Conservation (phyloP, 371 early-diverging fungal genomes). For the Zancudomyces culisetae region DNA sequence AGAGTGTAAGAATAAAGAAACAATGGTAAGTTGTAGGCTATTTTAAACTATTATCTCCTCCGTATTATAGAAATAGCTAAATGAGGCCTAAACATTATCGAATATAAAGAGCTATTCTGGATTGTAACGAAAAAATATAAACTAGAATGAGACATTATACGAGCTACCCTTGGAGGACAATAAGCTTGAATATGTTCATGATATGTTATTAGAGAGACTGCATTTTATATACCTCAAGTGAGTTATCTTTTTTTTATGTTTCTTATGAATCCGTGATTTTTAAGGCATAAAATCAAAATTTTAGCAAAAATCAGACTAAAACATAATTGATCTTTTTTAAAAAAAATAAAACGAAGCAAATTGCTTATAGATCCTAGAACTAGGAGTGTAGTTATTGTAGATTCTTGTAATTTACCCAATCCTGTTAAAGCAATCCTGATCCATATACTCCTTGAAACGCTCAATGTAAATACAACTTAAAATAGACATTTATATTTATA, state of each 20-base stretch:
- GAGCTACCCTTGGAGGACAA: background rate
- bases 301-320: too few relatives aligned
- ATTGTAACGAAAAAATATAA: too few relatives aligned
- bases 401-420: slow-evolving; percentile 51
- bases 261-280: background rate
- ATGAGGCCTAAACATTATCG: too few relatives aligned
- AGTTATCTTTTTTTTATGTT: background rate
- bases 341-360: too few relatives aligned
- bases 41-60: too few relatives aligned
- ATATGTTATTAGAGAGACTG: background rate
- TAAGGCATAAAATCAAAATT: slow-evolving; percentile 2
- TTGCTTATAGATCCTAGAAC: slow-evolving; percentile 68
- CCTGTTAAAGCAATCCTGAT: slow-evolving; percentile 52
- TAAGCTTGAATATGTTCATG: background rate
- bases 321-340: background rate
- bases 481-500: background rate
- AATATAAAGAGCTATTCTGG: too few relatives aligned
- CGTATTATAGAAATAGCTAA: too few relatives aligned
- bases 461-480: slow-evolving; percentile 17
- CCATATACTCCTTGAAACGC: slow-evolving; percentile 48
- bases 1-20: too few relatives aligned
- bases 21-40: too few relatives aligned
- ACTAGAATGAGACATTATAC: slow-evolving; percentile 3
- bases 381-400: slow-evolving; percentile 70
- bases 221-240: background rate